Evolutionary conservation across 2,329 filamentous ascomycete genomes (phyloP).

Genomic region (Pyrenophora teres): DNA sequence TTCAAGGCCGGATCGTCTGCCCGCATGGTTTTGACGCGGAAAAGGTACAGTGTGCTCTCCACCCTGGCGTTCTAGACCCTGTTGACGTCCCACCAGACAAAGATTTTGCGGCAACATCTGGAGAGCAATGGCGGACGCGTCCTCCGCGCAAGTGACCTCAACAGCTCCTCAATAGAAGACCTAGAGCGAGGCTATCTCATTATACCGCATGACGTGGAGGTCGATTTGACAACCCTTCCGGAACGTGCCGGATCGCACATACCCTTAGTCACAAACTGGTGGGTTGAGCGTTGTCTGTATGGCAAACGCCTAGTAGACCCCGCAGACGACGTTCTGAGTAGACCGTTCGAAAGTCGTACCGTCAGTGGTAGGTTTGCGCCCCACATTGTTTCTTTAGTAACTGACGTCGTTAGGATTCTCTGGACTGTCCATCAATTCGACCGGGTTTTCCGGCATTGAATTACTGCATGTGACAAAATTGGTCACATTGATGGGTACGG

Average conservation of each 20-base stretch:
- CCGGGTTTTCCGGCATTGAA: slow-evolving; percentile 82
- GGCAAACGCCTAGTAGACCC: slow-evolving; percentile 74
- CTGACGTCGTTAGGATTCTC: slow-evolving; percentile 61
- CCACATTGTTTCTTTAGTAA: slow-evolving; percentile 7
- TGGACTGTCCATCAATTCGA: slow-evolving; percentile 74
- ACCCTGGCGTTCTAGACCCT: slow-evolving; percentile 5
- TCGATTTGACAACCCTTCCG: slow-evolving; percentile 42
- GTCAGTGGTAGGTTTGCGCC: slow-evolving; percentile 56
- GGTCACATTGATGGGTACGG: slow-evolving; percentile 69
- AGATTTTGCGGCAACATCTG: slow-evolving; percentile 41
- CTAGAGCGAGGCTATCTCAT: slow-evolving; percentile 47
- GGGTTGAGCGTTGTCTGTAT: slow-evolving; percentile 86
- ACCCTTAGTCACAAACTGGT: slow-evolving; percentile 79
- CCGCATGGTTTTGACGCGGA: slow-evolving; percentile 51
- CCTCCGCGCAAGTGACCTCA: slow-evolving; percentile 34
- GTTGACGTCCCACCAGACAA: slow-evolving; percentile 38
- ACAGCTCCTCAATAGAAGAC: slow-evolving; percentile 30
- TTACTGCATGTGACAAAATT: slow-evolving; percentile 81
- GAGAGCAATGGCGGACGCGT: slow-evolving; percentile 43
- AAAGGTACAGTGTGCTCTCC: slow-evolving; percentile 40
- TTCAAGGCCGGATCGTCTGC: slow-evolving; percentile 50
- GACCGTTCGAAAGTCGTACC: slow-evolving; percentile 73
- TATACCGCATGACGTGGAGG: slow-evolving; percentile 52
- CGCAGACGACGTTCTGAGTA: slow-evolving; percentile 71
- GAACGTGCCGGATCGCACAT: slow-evolving; percentile 39